phyloP scores from a whole-genome alignment of 148 eudicot genomes.

The Chenopodium berlandieri region DNA sequence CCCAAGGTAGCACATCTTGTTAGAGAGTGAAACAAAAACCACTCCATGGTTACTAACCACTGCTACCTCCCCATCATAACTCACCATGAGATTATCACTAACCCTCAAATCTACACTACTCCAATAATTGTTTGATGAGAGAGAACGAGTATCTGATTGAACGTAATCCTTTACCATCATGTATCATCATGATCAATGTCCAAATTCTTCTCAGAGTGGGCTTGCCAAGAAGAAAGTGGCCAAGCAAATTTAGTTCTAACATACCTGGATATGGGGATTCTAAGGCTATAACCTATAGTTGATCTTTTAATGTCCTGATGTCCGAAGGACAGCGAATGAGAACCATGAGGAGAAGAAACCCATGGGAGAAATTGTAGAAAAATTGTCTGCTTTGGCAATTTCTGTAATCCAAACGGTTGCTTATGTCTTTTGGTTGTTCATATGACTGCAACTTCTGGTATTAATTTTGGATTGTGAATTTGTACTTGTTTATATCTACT shows the following conservation, averaged over 20 bases:
- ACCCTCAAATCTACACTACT: not conserved
- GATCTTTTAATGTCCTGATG: no score
- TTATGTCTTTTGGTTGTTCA: not conserved
- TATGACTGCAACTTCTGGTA: no score
- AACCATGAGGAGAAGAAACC: no score
- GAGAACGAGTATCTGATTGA: not conserved
- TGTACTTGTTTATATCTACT: not conserved
- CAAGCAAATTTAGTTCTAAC: not conserved
- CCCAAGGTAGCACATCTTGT: no score
- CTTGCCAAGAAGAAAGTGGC: not conserved
- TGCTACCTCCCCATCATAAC: not conserved
- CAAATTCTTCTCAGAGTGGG: not conserved
- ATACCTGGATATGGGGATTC: not conserved
- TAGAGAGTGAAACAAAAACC: not conserved
- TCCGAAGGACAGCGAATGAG: no score
- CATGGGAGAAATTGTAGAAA: no score
- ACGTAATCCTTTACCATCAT: not conserved
- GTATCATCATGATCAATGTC: not conserved
- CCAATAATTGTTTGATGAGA: not conserved
- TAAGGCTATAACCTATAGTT: no score
- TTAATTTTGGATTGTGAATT: no score
- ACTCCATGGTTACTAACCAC: not conserved
- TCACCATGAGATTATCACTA: not conserved
- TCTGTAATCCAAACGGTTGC: no score
- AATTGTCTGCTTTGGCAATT: no score